Evolutionary conservation across 768 basidiomycete species (phyloP).

Genomic region (Mycena latifolia): DNA sequence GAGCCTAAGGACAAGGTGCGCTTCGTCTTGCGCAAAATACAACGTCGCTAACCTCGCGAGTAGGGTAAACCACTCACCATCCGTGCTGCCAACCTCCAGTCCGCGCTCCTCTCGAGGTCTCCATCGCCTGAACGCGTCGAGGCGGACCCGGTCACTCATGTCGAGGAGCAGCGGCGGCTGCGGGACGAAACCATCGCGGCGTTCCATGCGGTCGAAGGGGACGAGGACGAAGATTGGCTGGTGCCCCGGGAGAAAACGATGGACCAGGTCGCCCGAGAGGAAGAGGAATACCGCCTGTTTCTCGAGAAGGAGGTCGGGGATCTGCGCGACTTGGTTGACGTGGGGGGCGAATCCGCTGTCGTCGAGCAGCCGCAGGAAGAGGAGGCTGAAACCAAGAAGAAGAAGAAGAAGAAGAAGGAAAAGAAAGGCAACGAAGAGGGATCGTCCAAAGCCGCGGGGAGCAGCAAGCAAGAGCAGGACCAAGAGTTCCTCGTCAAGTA

Average conservation of each 20-base stretch:
- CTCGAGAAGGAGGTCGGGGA: slow-evolving; percentile 87
- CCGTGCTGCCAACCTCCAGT: slow-evolving; percentile 77
- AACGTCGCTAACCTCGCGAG: not conserved
- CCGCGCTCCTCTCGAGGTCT: slow-evolving; percentile 71
- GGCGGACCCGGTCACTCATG: slow-evolving; percentile 65
- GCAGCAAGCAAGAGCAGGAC: slow-evolving; percentile 70
- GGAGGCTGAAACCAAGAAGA: slow-evolving; percentile 43
- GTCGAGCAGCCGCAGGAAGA: slow-evolving; percentile 40
- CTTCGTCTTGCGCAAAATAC: not conserved
- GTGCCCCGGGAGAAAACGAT: slow-evolving; percentile 81
- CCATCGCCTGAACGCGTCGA: slow-evolving; percentile 64
- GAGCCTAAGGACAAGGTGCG: slow-evolving; percentile 65
- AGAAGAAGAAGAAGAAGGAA: slow-evolving; percentile 53
- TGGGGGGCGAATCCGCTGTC: slow-evolving; percentile 47
- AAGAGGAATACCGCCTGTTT: slow-evolving; percentile 88
- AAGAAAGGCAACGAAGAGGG: slow-evolving; percentile 55
- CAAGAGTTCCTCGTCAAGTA: slow-evolving; percentile 94
- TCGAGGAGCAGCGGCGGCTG: slow-evolving; percentile 80
- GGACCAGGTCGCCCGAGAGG: slow-evolving; percentile 82
- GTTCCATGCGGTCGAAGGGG: slow-evolving; percentile 70
- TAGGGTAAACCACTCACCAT: slow-evolving; percentile 82
- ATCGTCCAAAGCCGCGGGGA: slow-evolving; percentile 39
- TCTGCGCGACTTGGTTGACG: slow-evolving; percentile 73
- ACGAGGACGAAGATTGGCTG: slow-evolving; percentile 76
- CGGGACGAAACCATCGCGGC: slow-evolving; percentile 88